A percentile compares a stretch with the other conserved stretches of the same genome.
These are phyloP conservation scores for Hanseniaspora thailandica DNA, from an alignment of 805 yeast genomes.

Conservation along the genomic window DNA sequence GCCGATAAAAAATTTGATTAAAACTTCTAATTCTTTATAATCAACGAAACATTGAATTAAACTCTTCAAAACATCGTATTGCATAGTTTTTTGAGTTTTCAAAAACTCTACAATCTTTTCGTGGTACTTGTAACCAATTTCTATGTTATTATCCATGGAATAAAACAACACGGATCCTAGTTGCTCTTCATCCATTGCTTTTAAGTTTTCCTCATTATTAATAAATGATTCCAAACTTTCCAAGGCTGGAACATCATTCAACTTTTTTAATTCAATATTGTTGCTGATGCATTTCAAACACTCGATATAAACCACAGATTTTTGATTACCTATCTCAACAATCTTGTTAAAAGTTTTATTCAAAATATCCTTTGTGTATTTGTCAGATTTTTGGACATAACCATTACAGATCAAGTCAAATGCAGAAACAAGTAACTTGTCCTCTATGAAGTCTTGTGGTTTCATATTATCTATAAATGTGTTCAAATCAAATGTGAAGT, in stretches of 20 bases:
- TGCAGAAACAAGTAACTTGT: not conserved
- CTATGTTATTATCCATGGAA: slow-evolving; percentile 6
- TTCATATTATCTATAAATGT: slow-evolving; percentile 7
- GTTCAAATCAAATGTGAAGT: not conserved
- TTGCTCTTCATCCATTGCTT: not conserved
- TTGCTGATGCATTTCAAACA: slow-evolving; percentile 4
- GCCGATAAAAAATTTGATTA: not conserved
- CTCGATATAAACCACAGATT: not conserved
- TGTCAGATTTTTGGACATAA: not conserved
- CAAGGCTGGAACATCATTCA: slow-evolving; percentile 6
- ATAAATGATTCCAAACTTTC: slow-evolving; percentile 6
- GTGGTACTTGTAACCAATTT: slow-evolving; percentile 10
- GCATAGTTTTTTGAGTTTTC: not conserved
- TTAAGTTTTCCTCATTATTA: not conserved
- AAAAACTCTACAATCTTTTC: not conserved
- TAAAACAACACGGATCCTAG: not conserved
- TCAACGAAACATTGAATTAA: slow-evolving; percentile 10
- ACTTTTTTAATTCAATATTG: slow-evolving; percentile 4
- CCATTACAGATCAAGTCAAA: slow-evolving; percentile 2
- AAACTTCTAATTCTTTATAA: slow-evolving; percentile 5
- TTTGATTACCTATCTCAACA: not conserved
- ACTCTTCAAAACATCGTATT: not conserved
- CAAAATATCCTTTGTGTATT: not conserved
- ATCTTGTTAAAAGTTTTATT: slow-evolving; percentile 4
- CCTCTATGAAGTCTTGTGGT: not conserved